Base-by-base conservation (phyloP, 441 rosid genomes). In the Erodium moschatum region DNA sequence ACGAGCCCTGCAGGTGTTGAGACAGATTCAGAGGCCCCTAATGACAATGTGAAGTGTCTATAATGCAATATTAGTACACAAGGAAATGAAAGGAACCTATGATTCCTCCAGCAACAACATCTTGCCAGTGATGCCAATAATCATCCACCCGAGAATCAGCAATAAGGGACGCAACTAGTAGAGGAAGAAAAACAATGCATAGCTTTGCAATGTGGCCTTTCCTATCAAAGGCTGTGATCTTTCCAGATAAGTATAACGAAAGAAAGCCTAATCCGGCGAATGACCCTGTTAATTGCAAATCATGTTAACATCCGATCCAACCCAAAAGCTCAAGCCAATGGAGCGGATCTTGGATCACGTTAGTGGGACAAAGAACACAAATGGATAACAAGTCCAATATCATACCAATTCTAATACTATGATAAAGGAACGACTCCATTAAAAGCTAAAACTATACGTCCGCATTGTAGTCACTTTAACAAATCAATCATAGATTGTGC, bases 51-150 rank as follows among this genome's bases (percentile, higher is more conserved):
- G n/a, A n/a, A n/a, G n/a, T n/a, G n/a, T n/a, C n/a, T n/a, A n/a
- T n/a, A n/a, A 29, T 29, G 4, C 1, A 1, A 29, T 4, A 1
- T 29, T 29, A 29, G 33, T 29, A 9, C 52, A 46, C 52, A 20
- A 48, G 1, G 42, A 18, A 72, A 78, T 21, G 67, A 56, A 70
- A 48, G 20, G 9, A 24, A 90, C 98, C 98, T 74, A 92, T 74
- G 64, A 89, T 79, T 76, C 89, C 92, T 62, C 96, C 94, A 1
- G 94, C 91, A 74, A 92, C 89, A 50, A 90, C 96, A 72, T 92
- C 98, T 75, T 85, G 92, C 98, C 98, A 93, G 65, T 93, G 97
- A 81, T 93, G 98, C 97, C 96, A 85, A 78, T 93, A 93, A 80
- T 93, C 97, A 77, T 89, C 96, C 67, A 93, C 97, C 70, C 97